Percentiles rank a stretch among this genome's conserved stretches.
These are phyloP conservation scores for Ophiostoma tasmaniense DNA, from an alignment of 2,329 filamentous ascomycete genomes.

Conservation along the genomic window DNA sequence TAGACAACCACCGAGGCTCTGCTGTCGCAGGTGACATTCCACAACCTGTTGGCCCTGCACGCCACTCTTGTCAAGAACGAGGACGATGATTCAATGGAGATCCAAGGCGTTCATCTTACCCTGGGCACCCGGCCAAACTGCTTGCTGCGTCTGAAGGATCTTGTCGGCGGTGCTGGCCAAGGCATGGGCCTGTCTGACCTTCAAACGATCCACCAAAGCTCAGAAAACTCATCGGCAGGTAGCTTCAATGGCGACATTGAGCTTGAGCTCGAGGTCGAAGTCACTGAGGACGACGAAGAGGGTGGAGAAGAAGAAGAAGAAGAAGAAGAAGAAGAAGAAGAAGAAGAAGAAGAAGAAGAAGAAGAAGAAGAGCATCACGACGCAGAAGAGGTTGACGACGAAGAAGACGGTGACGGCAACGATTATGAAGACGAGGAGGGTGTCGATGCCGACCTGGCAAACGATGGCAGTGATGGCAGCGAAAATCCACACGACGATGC, in stretches of 20 bases:
- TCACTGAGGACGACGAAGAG: slow-evolving; percentile 9
- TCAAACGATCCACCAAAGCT: neutral
- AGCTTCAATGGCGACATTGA: slow-evolving; percentile 19
- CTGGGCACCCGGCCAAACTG: slow-evolving; percentile 22
- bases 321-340: neutral
- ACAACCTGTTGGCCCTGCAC: slow-evolving; percentile 22
- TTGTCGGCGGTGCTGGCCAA: slow-evolving; percentile 20
- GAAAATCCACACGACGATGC: slow-evolving; percentile 8
- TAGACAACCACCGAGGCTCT: slow-evolving; percentile 22
- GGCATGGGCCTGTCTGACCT: slow-evolving; percentile 21
- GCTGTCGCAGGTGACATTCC: slow-evolving; percentile 22
- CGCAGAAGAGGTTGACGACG: neutral
- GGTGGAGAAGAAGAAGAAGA: slow-evolving; percentile 4
- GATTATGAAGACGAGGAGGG: slow-evolving; percentile 9
- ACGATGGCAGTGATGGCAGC: slow-evolving; percentile 6
- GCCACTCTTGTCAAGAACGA: slow-evolving; percentile 22
- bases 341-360: slow-evolving; percentile 14
- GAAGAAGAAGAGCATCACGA: slow-evolving; percentile 1
- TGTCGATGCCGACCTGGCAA: slow-evolving; percentile 11
- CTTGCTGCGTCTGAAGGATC: slow-evolving; percentile 20
- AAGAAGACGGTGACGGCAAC: slow-evolving; percentile 19
- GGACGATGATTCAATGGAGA: slow-evolving; percentile 13
- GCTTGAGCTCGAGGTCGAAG: slow-evolving; percentile 7
- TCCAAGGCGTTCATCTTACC: slow-evolving; percentile 18
- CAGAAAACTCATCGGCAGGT: slow-evolving; percentile 18